Base-by-base conservation (phyloP, 1,284 basidiomycete species). In the Ustilago hordei region DNA sequence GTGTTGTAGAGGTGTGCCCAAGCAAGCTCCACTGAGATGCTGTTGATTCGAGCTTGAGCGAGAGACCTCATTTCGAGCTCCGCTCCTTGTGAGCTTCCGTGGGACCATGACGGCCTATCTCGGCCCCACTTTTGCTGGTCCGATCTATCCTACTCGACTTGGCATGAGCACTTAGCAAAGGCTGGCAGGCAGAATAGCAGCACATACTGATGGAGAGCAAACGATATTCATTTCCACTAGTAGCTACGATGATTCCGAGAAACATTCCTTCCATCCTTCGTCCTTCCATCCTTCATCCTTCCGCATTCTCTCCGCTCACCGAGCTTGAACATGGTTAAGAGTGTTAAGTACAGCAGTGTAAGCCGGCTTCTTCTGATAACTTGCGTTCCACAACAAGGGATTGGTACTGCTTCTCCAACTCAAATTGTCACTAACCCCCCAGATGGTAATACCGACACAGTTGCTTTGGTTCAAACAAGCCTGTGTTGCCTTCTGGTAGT, bases 391-490 rank as follows among this genome's bases (percentile, higher is more conserved):
- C 13, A 71, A 63, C 23, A 71, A 45, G 5, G 60, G 69, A 34
- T 23, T 55, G 8, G 17, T 50, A 45, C 19, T 47, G 52, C 47
- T 43, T 32, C 63, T 53, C 63, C 69, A 70, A 0, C 38, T 53
- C 8, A 32, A 19, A 35, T 55, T 61, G 48, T 70, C 68, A 35
- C 58, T 50, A 3, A 65, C 59, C 28, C 59, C 69, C 69, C 63
- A 70, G 32, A 65, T 55, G 8, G 69, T 71, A 52, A 65, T 59
- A 9, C 63, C 60, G 11, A 65, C 59, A 55, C 69, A 65, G 52
- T 61, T 59, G 8, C 34, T 15, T 50, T 65, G 63, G 45, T 32
- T 38, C 13, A 65, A 31, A 23, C 69, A 71, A 7, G 69, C 59
- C 52, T 61, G 48, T 36, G 59, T 58, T 8, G 58, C 63, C 17